These are phyloP conservation scores for Epichloe sibirici DNA, from an alignment of 2,329 filamentous ascomycete genomes.

Conservation along the genomic window DNA sequence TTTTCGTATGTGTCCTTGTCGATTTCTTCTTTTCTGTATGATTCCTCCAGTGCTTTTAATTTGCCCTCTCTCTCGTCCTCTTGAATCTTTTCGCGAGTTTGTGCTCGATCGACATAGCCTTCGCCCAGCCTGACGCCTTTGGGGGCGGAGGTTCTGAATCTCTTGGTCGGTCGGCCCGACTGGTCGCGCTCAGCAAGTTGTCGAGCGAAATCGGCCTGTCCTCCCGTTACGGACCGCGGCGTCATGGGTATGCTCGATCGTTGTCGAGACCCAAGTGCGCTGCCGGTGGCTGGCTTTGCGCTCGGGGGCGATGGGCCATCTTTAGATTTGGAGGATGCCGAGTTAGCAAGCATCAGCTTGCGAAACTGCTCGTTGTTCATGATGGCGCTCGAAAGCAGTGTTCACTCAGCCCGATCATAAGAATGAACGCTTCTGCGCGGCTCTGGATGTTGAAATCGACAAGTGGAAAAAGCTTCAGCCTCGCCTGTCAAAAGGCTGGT, in stretches of 20 bases:
- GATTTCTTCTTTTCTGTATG: constrained; percentile 73
- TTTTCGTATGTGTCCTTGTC: constrained; percentile 68
- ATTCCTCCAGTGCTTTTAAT: constrained; percentile 68
- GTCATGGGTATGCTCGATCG: constrained; percentile 86
- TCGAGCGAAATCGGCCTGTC: constrained; percentile 61
- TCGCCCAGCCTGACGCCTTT: constrained; percentile 69
- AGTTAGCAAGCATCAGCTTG: constrained; percentile 51
- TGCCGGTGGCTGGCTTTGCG: constrained; percentile 20
- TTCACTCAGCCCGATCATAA: neutral
- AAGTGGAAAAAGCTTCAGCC: neutral
- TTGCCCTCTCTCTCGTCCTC: constrained; percentile 47
- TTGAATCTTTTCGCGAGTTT: constrained; percentile 42
- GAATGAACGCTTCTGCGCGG: neutral
- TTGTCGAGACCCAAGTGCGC: constrained; percentile 62
- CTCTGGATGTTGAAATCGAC: neutral
- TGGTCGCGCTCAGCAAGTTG: constrained; percentile 67
- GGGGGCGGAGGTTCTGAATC: constrained; percentile 65
- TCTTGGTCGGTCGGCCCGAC: constrained; percentile 47
- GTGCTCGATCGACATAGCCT: constrained; percentile 77
- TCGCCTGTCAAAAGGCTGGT: no score
- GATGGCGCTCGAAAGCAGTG: constrained; percentile 1
- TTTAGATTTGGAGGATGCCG: constrained; percentile 26
- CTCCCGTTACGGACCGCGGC: constrained; percentile 55
- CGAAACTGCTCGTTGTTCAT: constrained; percentile 98
- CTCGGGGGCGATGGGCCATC: constrained; percentile 32